Evolutionary conservation across 2,329 filamentous ascomycete species (phyloP).

Genomic region (Fusarium sp.): DNA sequence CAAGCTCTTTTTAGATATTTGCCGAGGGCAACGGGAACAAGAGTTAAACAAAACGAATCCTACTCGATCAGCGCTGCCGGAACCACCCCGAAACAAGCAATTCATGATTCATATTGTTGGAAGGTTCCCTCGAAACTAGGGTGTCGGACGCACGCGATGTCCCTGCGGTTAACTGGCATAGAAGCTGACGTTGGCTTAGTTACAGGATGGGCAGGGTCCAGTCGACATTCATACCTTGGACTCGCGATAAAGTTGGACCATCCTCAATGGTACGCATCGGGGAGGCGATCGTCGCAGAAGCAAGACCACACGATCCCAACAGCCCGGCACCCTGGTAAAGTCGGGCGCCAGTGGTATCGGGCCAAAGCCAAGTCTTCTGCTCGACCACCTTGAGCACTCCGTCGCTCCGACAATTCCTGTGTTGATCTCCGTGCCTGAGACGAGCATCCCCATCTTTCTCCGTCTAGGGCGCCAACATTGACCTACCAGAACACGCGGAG

Average conservation of each 20-base stretch:
- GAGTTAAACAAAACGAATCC: not conserved
- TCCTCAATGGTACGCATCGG: slow-evolving; percentile 31
- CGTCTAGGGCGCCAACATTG: not conserved
- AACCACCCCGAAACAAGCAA: not conserved
- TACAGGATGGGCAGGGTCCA: slow-evolving; percentile 11
- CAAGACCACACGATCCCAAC: slow-evolving; percentile 33
- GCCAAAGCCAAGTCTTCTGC: slow-evolving; percentile 45
- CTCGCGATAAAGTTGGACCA: slow-evolving; percentile 19
- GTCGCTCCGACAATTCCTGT: slow-evolving; percentile 27
- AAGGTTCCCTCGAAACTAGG: not conserved
- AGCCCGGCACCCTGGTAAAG: slow-evolving; percentile 39
- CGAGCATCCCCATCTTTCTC: slow-evolving; percentile 39
- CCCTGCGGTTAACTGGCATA: slow-evolving; percentile 16
- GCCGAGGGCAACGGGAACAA: not conserved
- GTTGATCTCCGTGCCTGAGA: slow-evolving; percentile 42
- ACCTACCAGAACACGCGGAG: slow-evolving; percentile 22
- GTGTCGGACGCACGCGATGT: not conserved
- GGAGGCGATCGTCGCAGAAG: slow-evolving; percentile 33
- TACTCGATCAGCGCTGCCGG: slow-evolving; percentile 4
- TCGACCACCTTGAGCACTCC: slow-evolving; percentile 32
- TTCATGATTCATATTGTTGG: slow-evolving; percentile 3
- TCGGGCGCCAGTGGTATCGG: slow-evolving; percentile 45
- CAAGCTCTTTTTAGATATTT: slow-evolving; percentile 2
- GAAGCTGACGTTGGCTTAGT: slow-evolving; percentile 12
- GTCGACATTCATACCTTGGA: not conserved